Base-by-base conservation (phyloP, 1,284 basidiomycete species). In the Tilletia caries region DNA sequence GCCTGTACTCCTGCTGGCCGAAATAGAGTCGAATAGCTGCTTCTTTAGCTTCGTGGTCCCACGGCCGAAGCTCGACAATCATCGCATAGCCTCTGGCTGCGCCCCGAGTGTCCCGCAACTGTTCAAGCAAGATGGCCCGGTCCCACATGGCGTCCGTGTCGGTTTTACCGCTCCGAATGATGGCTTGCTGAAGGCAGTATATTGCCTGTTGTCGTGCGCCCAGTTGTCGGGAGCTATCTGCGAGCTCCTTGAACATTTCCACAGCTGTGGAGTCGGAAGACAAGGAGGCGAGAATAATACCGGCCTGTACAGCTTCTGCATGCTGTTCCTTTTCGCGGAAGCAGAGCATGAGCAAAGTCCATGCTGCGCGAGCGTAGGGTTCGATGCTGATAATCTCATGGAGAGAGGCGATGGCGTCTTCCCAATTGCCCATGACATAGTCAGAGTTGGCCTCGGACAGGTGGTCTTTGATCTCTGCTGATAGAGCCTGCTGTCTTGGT, bases 361-460 rank as follows among this genome's bases (percentile, higher is more conserved):
- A 97, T 0, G 94, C 92, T 3, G 89, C 85, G 3, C 88, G 86
- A 10, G 93, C 91, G 41, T 91, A 89, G 1, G 94, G 93, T 82
- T 98, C 95, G 69, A 95, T 93, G 10, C 92, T 89, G 69, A 98
- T 93, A 73, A 97, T 92, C 80, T 98, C 92, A 80, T 91, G 89
- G 87, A 95, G 92, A 58, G 90, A 88, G 27, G 88, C 87, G 43
- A 93, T 90, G 0, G 93, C 91, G 74, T 90, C 87, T 1, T 87
- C 85, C 23, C 90, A 85, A 71, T 92, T 85, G 66, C 86, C 87
- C 76, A 91, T 89, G 65, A 94, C 89, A 82, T 92, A 97, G 1
- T 91, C 91, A 77, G 92, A 88, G 82, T 95, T 96, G 32, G 92
- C 95, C 70, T 91, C 89, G 20, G 92, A 92, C 54, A 98, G 88